These are phyloP conservation scores for Fusarium guadeloupense DNA, from an alignment of 2,329 filamentous ascomycete genomes.

Conservation along the genomic window DNA sequence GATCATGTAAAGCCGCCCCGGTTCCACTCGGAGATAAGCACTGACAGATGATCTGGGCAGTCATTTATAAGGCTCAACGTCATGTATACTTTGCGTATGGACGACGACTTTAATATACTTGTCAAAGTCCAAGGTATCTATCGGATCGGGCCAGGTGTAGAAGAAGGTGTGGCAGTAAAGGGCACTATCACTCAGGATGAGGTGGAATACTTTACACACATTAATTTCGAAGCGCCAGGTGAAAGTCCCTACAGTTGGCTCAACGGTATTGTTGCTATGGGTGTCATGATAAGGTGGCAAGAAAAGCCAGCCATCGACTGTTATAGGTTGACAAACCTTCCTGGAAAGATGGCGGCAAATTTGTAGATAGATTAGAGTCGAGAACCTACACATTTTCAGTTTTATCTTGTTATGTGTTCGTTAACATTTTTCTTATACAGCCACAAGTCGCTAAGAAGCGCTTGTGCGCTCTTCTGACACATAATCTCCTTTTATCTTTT, in stretches of 20 bases:
- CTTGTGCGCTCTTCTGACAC: no score
- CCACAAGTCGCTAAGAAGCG: no score
- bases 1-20: conserved; percentile 5
- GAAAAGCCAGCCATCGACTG: conserved; percentile 34
- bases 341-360: conserved; percentile 6
- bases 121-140: conserved; percentile 34
- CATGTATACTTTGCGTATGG: conserved; percentile 30
- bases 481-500: no score
- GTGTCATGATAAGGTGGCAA: conserved; percentile 32
- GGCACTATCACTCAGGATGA: conserved; percentile 31
- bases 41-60: background rate
- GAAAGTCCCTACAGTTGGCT: conserved; percentile 26
- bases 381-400: no score
- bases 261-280: conserved; percentile 27
- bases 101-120: conserved; percentile 26
- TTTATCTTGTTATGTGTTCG: no score
- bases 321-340: conserved; percentile 37
- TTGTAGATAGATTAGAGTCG: no score
- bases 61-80: conserved; percentile 21
- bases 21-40: background rate
- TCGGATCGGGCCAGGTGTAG: conserved; percentile 21
- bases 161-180: background rate
- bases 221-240: conserved; percentile 30
- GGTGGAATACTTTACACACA: conserved; percentile 35
- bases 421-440: no score